Conservation (phyloP, 768 basidiomycete species). For the Phylloporus rhodoxanthus region DNA sequence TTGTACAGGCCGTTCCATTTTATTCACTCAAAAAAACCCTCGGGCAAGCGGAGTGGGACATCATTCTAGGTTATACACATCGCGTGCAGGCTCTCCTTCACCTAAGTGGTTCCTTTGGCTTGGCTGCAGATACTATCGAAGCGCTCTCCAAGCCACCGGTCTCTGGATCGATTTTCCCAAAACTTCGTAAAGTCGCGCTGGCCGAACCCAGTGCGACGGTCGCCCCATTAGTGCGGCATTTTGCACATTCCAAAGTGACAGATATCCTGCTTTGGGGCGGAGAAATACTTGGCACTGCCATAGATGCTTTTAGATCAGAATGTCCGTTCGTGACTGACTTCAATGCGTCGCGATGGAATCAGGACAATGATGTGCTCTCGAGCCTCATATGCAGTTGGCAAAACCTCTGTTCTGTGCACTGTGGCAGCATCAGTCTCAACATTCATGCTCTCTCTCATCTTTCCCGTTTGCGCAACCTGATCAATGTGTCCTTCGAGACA, state of each 20-base stretch:
- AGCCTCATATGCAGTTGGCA: conserved; percentile 7
- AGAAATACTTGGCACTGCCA: neutral
- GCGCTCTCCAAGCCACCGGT: neutral
- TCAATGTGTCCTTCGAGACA: neutral
- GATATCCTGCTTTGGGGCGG: neutral
- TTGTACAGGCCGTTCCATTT: too few species aligned
- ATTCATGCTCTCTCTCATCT: conserved; percentile 1
- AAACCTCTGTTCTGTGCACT: conserved; percentile 1
- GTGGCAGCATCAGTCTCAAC: neutral
- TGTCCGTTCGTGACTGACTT: conserved; percentile 3
- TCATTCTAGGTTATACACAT: conserved; percentile 5
- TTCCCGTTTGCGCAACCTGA: neutral
- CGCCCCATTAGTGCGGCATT: conserved; percentile 7
- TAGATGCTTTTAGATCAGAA: neutral
- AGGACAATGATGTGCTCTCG: neutral
- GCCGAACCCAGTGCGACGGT: neutral
- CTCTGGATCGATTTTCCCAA: conserved; percentile 7
- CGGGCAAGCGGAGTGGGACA: conserved; percentile 3
- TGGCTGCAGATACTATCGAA: neutral
- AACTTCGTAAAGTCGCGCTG: conserved; percentile 2
- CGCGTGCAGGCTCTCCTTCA: conserved; percentile 6
- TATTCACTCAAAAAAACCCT: neutral
- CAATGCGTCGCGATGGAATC: neutral
- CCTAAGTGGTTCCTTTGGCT: neutral
- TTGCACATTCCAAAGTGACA: conserved; percentile 1